These are phyloP conservation scores for Calophaca sinica DNA, from an alignment of 306 rosid species.

Conservation along the genomic window DNA sequence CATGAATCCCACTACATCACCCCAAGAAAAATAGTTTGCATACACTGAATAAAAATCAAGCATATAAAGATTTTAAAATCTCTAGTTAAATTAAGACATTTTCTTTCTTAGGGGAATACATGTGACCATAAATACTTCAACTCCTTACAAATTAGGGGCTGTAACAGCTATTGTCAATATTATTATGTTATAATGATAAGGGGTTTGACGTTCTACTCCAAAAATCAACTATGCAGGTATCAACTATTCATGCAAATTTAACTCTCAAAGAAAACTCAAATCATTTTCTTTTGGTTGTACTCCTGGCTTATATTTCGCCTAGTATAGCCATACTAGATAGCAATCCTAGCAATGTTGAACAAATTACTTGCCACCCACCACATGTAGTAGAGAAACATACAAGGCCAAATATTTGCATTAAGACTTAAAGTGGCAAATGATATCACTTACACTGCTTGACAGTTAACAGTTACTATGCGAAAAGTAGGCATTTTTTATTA, in stretches of 20 bases:
- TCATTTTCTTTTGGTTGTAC: too few species aligned
- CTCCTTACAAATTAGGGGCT: neutral
- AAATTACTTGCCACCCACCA: neutral
- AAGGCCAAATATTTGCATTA: neutral
- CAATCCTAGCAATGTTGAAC: neutral
- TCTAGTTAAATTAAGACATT: neutral
- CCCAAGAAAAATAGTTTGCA: constrained; percentile 57
- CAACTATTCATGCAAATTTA: constrained; percentile 3
- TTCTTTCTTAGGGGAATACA: constrained; percentile 7
- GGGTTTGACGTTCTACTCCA: neutral
- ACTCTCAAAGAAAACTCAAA: neutral
- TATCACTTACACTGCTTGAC: too few species aligned
- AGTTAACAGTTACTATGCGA: too few species aligned
- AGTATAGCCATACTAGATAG: too few species aligned
- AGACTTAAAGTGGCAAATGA: neutral
- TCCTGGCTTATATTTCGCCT: too few species aligned
- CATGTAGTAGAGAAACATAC: constrained; percentile 10
- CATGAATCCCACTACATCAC: constrained; percentile 61
- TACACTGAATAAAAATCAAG: constrained; percentile 49
- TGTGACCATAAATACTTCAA: constrained; percentile 21
- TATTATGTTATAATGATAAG: neutral
- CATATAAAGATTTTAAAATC: neutral
- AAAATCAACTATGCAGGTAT: neutral
- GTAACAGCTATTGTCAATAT: neutral
- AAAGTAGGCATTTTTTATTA: too few species aligned